Conservation (phyloP, 2,329 filamentous ascomycete species). For the Chaetomiaceae sp. region DNA sequence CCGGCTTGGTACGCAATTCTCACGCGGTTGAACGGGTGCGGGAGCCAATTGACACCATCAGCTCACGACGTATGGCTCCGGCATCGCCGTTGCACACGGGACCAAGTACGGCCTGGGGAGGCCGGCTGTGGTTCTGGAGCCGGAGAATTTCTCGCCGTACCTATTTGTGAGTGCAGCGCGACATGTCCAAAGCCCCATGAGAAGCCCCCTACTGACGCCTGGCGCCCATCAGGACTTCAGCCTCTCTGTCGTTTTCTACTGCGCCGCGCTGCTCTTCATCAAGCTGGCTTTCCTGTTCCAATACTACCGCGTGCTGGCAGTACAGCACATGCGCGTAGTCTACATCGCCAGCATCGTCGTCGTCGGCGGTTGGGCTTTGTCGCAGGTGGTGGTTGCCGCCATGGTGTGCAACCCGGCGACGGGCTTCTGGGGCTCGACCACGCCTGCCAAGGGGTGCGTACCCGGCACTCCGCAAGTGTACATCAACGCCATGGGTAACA, state of each 20-base stretch:
- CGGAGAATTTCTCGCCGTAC: constrained; percentile 11
- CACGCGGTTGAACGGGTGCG: too few relatives aligned
- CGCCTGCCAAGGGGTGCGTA: constrained; percentile 27
- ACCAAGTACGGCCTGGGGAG: constrained; percentile 17
- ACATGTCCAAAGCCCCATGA: too few relatives aligned
- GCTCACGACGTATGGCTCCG: constrained; percentile 14
- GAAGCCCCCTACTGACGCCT: too few relatives aligned
- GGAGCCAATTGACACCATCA: neutral
- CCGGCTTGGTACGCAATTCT: constrained; percentile 10
- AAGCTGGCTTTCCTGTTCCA: constrained; percentile 34
- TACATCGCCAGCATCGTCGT: constrained; percentile 29
- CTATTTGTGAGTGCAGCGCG: constrained; percentile 6
- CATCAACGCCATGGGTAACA: constrained; percentile 33
- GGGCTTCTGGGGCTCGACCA: constrained; percentile 29
- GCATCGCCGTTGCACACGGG: constrained; percentile 18
- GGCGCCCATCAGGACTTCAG: constrained; percentile 26
- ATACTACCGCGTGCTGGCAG: constrained; percentile 34
- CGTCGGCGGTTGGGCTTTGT: constrained; percentile 31
- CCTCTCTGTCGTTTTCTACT: constrained; percentile 33
- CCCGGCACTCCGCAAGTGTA: constrained; percentile 30
- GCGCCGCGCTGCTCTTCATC: constrained; percentile 28
- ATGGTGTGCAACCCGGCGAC: constrained; percentile 31
- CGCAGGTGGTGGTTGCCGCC: constrained; percentile 31
- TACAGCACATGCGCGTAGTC: constrained; percentile 28
- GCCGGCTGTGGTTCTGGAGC: constrained; percentile 15